Percentiles rank a stretch among this genome's conserved stretches.
These are phyloP conservation scores for Chaetothyriales sp. DNA, from an alignment of 2,329 filamentous ascomycete species.

Conservation along the genomic window DNA sequence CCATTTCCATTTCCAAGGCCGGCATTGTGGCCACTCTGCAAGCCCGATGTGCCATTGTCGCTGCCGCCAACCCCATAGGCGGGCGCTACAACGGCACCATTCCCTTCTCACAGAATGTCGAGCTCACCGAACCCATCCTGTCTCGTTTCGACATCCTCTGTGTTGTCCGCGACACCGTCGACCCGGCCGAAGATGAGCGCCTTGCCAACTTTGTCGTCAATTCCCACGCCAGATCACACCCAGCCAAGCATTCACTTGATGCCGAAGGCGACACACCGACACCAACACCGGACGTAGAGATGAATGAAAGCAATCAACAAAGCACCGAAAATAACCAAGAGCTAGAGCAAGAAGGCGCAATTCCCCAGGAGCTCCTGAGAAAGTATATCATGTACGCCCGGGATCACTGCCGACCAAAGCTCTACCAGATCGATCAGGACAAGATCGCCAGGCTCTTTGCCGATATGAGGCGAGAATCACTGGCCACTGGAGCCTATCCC, in stretches of 20 bases:
- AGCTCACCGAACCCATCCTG: slow-evolving; percentile 90
- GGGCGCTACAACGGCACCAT: slow-evolving; percentile 94
- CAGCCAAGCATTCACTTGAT: slow-evolving; percentile 38
- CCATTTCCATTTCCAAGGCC: slow-evolving; percentile 96
- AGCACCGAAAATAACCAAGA: slow-evolving; percentile 27
- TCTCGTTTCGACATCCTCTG: slow-evolving; percentile 97
- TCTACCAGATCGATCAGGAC: slow-evolving; percentile 96
- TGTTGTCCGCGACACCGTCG: slow-evolving; percentile 88
- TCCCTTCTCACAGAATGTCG: slow-evolving; percentile 89
- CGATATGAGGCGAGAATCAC: slow-evolving; percentile 84
- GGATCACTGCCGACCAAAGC: slow-evolving; percentile 74
- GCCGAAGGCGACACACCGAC: slow-evolving; percentile 31
- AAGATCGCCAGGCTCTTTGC: slow-evolving; percentile 89
- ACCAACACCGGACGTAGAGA: slow-evolving; percentile 53
- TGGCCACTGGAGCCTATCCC: slow-evolving; percentile 90
- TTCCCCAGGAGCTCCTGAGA: slow-evolving; percentile 75
- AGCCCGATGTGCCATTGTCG: slow-evolving; percentile 88
- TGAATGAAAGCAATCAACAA: slow-evolving; percentile 28
- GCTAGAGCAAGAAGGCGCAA: slow-evolving; percentile 50
- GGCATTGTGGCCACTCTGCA: slow-evolving; percentile 96
- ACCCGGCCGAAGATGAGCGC: slow-evolving; percentile 80
- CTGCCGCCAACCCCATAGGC: slow-evolving; percentile 89
- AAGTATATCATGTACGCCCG: slow-evolving; percentile 96
- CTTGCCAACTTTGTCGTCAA: slow-evolving; percentile 89
- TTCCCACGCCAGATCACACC: slow-evolving; percentile 83